Percentiles rank a stretch among this genome's conserved stretches.
Evolutionary conservation across 768 basidiomycete genomes (phyloP).

Genomic region (Trametes meyenii): DNA sequence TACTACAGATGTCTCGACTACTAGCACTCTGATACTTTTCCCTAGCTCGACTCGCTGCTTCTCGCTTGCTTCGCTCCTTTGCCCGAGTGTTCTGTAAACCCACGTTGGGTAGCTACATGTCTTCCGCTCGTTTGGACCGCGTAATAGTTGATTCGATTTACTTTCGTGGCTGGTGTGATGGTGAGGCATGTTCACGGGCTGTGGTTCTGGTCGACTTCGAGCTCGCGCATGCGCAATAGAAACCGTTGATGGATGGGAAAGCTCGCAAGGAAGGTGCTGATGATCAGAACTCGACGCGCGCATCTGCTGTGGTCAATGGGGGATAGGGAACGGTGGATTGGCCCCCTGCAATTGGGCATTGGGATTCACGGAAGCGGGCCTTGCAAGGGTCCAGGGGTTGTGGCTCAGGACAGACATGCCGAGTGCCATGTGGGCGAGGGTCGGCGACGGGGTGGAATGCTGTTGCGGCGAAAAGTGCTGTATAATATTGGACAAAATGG

Average conservation of each 20-base stretch:
- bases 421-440: too few species aligned
- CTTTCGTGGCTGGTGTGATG: constrained; percentile 8
- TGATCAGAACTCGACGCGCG: constrained; percentile 19
- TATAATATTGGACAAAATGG: too few species aligned
- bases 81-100: constrained; percentile 17
- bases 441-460: too few species aligned
- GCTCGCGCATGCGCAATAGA: constrained; percentile 15
- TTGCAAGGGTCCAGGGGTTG: too few species aligned
- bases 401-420: too few species aligned
- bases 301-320: background rate
- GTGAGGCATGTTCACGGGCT: background rate
- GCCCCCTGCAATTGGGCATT: background rate
- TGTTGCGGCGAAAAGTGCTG: too few species aligned
- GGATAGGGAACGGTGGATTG: background rate
- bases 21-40: constrained; percentile 11
- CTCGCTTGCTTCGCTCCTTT: constrained; percentile 15
- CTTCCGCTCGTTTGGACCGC: constrained; percentile 22
- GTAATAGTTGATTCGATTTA: constrained; percentile 19
- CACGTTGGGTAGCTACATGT: constrained; percentile 14
- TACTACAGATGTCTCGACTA: constrained; percentile 21
- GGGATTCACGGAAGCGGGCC: background rate
- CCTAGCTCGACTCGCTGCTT: constrained; percentile 6
- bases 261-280: constrained; percentile 11
- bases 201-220: background rate
- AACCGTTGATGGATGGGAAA: constrained; percentile 14